Evolutionary conservation across 2,329 filamentous ascomycete genomes (phyloP), one percentile per base, ranked within the genome.

Genomic region (Blumeria hordei): DNA sequence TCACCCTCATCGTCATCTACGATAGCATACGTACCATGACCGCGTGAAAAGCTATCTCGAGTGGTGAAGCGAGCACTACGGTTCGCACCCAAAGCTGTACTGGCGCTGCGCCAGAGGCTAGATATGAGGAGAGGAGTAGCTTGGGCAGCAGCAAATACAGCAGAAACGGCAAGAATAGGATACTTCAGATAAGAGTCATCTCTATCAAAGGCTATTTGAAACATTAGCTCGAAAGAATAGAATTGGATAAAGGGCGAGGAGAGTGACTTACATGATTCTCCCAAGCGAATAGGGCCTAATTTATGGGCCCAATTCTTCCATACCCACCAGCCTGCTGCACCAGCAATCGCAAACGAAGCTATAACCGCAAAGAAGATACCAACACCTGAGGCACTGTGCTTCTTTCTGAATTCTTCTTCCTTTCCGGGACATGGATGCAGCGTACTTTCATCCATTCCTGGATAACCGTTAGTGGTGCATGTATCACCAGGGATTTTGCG

Each of bases 1-100:
- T 96, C 90, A 52, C 90, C 90, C 67, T 96, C 92, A 65, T 96
- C 92, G 53, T 92, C 85, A 63, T 94, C 88, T 54, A 94, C 87
- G 63, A 83, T 76, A 14, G 81, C 78, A 67, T 96, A 96, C 67
- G 94, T 86, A n/a, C 84, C 82, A 55, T 85, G 77, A 0, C 86
- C 83, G 56, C 88, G 77, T 5, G 88, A 84, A 69, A 98, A 98
- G 58, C 85, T 90, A 63, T 85, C 85, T 57, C 93, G 74, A 53
- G 85, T 94, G 14, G 88, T 92, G 66, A 93, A 98, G 55, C 73
- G 71, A 57, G 72, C 70, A 8, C 63, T 63, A 34, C 74, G 49
- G 10, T 75, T 68, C 9, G 73, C 66, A 32, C 77, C 74, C 51
- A 72, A 70, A 0, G 74, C 70, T 16, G 69, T 80, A 61, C 64